A percentile compares a stretch with the other conserved stretches of the same genome.
Conservation (phyloP, 2,329 filamentous ascomycete species). For the Pseudopyrenochaeta lycopersici region DNA sequence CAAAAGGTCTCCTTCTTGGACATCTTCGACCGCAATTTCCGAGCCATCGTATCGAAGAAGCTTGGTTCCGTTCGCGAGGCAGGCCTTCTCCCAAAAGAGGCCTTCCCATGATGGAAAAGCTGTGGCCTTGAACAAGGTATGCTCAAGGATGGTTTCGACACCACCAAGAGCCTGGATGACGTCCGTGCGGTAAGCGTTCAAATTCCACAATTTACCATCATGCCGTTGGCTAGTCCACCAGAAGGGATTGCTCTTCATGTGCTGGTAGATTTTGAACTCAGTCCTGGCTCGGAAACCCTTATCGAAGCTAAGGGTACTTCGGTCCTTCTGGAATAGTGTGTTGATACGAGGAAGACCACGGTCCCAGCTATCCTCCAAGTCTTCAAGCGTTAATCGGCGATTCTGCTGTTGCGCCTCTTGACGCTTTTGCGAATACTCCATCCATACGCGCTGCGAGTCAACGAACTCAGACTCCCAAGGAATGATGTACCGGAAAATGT, state of each 20-base stretch:
- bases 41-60: too few relatives aligned
- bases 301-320: slow-evolving; percentile 96
- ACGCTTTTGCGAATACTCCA: slow-evolving; percentile 97
- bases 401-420: slow-evolving; percentile 98
- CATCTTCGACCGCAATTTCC: too few relatives aligned
- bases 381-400: slow-evolving; percentile 89
- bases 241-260: slow-evolving; percentile 99
- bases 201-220: slow-evolving; percentile 96
- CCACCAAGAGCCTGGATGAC: slow-evolving; percentile 95
- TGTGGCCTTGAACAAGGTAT: slow-evolving; percentile 95
- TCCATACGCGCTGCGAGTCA: slow-evolving; percentile 98
- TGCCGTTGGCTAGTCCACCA: slow-evolving; percentile 99
- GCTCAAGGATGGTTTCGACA: slow-evolving; percentile 97
- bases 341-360: slow-evolving; percentile 97
- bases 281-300: slow-evolving; percentile 96
- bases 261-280: slow-evolving; percentile 97
- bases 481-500: slow-evolving; percentile 99
- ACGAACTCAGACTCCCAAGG: slow-evolving; percentile 99
- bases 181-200: slow-evolving; percentile 95
- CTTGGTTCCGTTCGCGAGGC: too few relatives aligned
- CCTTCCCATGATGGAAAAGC: slow-evolving; percentile 98
- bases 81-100: slow-evolving; percentile 83
- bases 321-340: slow-evolving; percentile 97
- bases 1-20: too few relatives aligned
- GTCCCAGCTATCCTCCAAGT: slow-evolving; percentile 98